A percentile compares a stretch with the other conserved stretches of the same genome.
Conservation (phyloP, 805 yeast species). For the Brettanomyces bruxellensis region DNA sequence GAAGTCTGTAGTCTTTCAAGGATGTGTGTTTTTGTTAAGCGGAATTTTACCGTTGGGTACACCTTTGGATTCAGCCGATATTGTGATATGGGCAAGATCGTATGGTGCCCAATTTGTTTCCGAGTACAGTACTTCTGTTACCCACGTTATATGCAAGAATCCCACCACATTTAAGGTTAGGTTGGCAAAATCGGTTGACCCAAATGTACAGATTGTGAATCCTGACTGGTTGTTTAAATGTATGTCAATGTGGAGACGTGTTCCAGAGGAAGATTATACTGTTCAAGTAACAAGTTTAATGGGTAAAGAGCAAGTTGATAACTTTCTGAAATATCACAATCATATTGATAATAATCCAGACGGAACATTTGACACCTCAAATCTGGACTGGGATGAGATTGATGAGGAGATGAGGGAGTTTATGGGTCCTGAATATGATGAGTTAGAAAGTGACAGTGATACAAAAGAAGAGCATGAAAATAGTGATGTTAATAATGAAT, state of each 20-base stretch:
- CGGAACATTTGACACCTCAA: slow-evolving; percentile 31
- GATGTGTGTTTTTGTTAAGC: slow-evolving; percentile 66
- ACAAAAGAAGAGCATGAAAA: background rate
- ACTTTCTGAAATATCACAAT: slow-evolving; percentile 28
- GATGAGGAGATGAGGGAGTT: slow-evolving; percentile 50
- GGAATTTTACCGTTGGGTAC: slow-evolving; percentile 87
- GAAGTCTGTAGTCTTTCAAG: slow-evolving; percentile 60
- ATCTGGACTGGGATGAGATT: slow-evolving; percentile 43
- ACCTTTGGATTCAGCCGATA: slow-evolving; percentile 65
- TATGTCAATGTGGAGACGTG: slow-evolving; percentile 66
- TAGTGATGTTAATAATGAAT: slow-evolving; percentile 7
- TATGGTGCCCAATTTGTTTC: slow-evolving; percentile 83
- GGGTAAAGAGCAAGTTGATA: slow-evolving; percentile 36
- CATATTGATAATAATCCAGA: slow-evolving; percentile 23
- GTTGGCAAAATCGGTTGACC: slow-evolving; percentile 57
- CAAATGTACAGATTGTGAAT: slow-evolving; percentile 64
- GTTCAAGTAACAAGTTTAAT: slow-evolving; percentile 42
- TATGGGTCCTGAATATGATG: slow-evolving; percentile 35
- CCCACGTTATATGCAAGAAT: slow-evolving; percentile 80
- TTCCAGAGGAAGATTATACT: slow-evolving; percentile 50
- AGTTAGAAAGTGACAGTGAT: slow-evolving; percentile 15
- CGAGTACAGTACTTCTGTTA: slow-evolving; percentile 63
- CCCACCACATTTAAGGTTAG: slow-evolving; percentile 80
- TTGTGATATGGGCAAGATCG: slow-evolving; percentile 84
- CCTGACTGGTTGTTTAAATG: slow-evolving; percentile 92